Conservation (phyloP, 1,284 basidiomycete species). For the Papiliotrema fonsecae region DNA sequence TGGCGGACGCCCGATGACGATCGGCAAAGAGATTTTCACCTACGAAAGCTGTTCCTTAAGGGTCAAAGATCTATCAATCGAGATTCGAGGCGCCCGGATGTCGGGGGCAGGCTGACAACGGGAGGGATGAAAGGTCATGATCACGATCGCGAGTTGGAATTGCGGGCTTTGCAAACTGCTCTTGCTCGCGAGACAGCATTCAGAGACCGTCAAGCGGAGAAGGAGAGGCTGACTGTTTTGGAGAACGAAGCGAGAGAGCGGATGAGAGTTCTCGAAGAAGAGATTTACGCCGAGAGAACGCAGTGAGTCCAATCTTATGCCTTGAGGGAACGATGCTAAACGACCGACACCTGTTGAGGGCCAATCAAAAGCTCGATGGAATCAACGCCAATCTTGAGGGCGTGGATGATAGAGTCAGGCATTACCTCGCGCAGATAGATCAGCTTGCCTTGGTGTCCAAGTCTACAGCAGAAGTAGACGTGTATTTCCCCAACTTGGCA, state of each 20-base stretch:
- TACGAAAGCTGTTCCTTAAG: conserved; percentile 30
- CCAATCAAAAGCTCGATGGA: conserved; percentile 12
- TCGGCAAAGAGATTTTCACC: conserved; percentile 16
- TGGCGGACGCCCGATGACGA: conserved; percentile 2
- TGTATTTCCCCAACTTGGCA: conserved; percentile 19
- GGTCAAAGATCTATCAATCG: conserved; percentile 11
- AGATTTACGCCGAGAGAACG: conserved; percentile 23
- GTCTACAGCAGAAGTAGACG: conserved; percentile 26
- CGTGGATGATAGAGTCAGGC: conserved; percentile 23
- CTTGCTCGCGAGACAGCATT: conserved; percentile 21
- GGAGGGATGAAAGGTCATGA: conserved; percentile 3
- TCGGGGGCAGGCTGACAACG: neutral
- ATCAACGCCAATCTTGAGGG: conserved; percentile 11
- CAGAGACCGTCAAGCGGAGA: conserved; percentile 18
- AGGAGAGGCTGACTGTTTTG: conserved; percentile 8
- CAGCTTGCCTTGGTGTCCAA: conserved; percentile 20
- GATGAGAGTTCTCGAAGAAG: conserved; percentile 18
- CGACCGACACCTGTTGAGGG: conserved; percentile 5
- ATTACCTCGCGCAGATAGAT: conserved; percentile 30
- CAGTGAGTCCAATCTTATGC: conserved; percentile 14
- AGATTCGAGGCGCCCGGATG: neutral
- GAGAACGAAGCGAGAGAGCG: conserved; percentile 16
- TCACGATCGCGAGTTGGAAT: conserved; percentile 14
- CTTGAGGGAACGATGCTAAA: neutral
- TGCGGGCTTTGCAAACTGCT: conserved; percentile 15